Base-by-base conservation (phyloP, 2,329 filamentous ascomycete genomes). In the Fusarium tupiense region DNA sequence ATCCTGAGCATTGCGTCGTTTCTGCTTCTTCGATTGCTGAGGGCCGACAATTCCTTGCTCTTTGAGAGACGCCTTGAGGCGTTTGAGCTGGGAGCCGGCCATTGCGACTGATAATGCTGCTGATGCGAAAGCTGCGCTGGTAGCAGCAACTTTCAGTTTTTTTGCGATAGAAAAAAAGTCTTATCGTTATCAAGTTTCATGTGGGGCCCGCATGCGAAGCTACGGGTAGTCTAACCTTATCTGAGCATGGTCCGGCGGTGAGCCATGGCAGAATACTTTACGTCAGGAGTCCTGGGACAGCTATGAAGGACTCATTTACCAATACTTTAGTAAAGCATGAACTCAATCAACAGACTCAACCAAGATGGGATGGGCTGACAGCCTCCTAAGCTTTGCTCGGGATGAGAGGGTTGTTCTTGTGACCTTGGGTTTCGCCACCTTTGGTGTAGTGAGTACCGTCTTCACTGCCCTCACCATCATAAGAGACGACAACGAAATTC, bases 1-100 rank as follows among this genome's bases (percentile, higher is more conserved):
- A 83, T 91, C 91, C 82, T 91, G 91, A 61, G 88, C 90, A 79
- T 89, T 88, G 80, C 93, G 91, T 79, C 94, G 93, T 82, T 94
- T 95, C 82, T 97, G 93, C 84, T 98, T 98, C 81, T 98, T 98
- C 14, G 95, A 98, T 80, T 98, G 92, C 78, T 97, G 95, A 11
- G 95, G 95, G 4, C 95, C 94, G 47, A 95, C 91, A 59, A 99
- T 92, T 62, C 96, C 96, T 80, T 96, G 94, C 66, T 98, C 95
- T 72, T 91, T 90, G 53, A 99, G 88, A 16, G 95, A 98, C 76
- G 94, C 89, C 85, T 98, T 99, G 50, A 99, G 89, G 83, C 95
- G 93, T 85, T 98, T 99, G 67, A 99, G 89, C 86, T 99, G 97
- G 19, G 97, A 99, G 72, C 95, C 94, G 77, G 96, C 92, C 96